Percentiles rank a stretch among this genome's conserved stretches.
These are phyloP conservation scores for Dunaliella salina DNA, from an alignment of 163 green algal species.

Conservation along the genomic window DNA sequence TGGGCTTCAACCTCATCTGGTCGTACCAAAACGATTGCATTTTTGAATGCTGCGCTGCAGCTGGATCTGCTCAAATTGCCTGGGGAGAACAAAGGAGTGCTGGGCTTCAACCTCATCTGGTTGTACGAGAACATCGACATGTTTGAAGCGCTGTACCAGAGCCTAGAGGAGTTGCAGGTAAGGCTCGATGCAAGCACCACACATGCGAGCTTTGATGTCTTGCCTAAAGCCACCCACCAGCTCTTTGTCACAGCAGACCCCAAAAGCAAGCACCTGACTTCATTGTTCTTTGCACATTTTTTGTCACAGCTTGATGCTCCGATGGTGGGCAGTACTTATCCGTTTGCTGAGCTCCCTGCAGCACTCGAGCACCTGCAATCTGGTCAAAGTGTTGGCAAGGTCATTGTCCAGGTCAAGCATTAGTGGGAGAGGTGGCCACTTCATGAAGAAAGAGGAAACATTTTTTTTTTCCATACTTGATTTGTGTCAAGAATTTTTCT, in stretches of 20 bases:
- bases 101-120: neutral
- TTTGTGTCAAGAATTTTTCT: too few species aligned
- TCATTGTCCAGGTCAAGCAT: neutral
- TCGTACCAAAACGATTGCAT: neutral
- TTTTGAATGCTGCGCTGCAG: neutral
- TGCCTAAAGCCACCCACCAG: too few species aligned
- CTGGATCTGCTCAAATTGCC: neutral
- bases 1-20: neutral
- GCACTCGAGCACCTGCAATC: neutral
- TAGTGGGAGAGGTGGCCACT: too few species aligned
- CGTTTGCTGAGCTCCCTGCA: neutral
- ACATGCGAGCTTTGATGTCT: neutral
- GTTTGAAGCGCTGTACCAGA: neutral
- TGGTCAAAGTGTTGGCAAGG: neutral
- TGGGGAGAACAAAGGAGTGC: neutral
- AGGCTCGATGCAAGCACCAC: neutral
- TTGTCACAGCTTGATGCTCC: neutral
- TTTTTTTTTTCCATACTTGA: too few species aligned
- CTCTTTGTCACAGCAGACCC: neutral
- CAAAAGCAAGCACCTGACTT: neutral
- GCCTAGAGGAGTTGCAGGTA: neutral
- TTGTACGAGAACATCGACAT: neutral
- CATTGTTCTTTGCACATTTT: neutral
- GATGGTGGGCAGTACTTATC: neutral
- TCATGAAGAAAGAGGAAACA: too few species aligned